phyloP scores from a whole-genome alignment of 768 basidiomycete species.

The Tephrocybe rancida region DNA sequence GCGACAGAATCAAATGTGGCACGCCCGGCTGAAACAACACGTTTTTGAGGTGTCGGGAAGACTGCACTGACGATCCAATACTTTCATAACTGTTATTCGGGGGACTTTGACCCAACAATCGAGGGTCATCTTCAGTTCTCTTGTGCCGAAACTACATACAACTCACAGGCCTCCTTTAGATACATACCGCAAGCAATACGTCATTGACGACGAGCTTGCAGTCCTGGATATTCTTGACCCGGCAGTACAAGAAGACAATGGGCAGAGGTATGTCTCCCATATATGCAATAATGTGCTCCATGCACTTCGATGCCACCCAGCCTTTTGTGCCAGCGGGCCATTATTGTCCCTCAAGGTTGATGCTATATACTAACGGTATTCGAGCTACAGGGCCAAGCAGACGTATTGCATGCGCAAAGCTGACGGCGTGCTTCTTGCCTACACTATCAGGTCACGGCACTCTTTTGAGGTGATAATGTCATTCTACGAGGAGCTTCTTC shows the following conservation, averaged over 20 bases:
- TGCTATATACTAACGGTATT: too few relatives aligned
- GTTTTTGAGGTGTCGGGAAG: slow-evolving; percentile 53
- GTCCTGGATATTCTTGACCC: slow-evolving; percentile 96
- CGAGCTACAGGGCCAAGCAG: too few relatives aligned
- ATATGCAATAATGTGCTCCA: slow-evolving; percentile 1
- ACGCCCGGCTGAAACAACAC: not conserved
- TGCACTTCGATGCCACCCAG: too few relatives aligned
- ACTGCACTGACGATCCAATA: slow-evolving; percentile 97
- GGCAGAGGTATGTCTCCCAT: slow-evolving; percentile 51
- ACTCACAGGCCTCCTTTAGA: slow-evolving; percentile 45
- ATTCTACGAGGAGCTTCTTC: too few relatives aligned
- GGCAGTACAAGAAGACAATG: slow-evolving; percentile 98
- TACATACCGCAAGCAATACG: slow-evolving; percentile 95
- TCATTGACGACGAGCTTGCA: slow-evolving; percentile 97
- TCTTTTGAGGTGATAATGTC: too few relatives aligned
- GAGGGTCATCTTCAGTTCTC: slow-evolving; percentile 57
- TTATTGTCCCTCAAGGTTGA: too few relatives aligned
- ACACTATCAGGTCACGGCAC: too few relatives aligned
- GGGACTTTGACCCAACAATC: slow-evolving; percentile 94
- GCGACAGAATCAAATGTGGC: not conserved
- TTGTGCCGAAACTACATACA: not conserved
- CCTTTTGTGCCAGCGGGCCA: too few relatives aligned
- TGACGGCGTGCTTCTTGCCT: too few relatives aligned
- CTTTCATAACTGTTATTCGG: slow-evolving; percentile 93
- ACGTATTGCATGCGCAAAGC: too few relatives aligned